Conservation (phyloP, 2,329 filamentous ascomycete genomes). For the Cercospora janseana region DNA sequence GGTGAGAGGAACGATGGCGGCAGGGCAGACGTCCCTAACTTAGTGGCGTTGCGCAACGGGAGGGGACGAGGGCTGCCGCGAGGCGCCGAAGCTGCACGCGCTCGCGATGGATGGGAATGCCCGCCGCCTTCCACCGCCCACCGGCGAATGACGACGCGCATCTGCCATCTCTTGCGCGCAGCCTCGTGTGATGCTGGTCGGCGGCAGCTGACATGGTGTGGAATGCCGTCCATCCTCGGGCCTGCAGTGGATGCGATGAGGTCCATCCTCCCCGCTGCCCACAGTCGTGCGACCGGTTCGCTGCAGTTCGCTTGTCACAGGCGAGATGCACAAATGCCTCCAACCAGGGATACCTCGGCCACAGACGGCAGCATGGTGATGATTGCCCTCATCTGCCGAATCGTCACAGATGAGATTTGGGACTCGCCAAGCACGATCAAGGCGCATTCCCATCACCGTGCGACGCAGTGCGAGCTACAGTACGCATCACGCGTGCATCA, state of each 20-base stretch:
- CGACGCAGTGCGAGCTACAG: no score
- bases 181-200: no score
- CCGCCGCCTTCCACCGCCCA: no score
- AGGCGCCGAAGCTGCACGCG: constrained; percentile 2
- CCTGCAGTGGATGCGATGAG: constrained; percentile 8
- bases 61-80: not conserved
- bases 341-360: not conserved
- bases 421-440: not conserved
- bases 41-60: constrained; percentile 9
- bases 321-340: not conserved
- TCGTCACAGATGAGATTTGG: not conserved
- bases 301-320: constrained; percentile 7
- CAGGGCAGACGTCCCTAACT: no score
- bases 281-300: constrained; percentile 14
- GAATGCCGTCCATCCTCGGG: not conserved
- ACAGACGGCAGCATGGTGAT: not conserved
- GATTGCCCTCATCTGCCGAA: constrained; percentile 4
- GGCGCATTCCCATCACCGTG: not conserved
- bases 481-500: no score
- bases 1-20: no score
- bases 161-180: no score
- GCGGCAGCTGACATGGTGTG: not conserved
- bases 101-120: not conserved
- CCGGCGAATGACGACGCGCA: constrained; percentile 10
- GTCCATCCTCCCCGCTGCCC: constrained; percentile 9